Evolutionary conservation across 1,284 basidiomycete genomes (phyloP).

Genomic region (Cryptococcus amylolentus): DNA sequence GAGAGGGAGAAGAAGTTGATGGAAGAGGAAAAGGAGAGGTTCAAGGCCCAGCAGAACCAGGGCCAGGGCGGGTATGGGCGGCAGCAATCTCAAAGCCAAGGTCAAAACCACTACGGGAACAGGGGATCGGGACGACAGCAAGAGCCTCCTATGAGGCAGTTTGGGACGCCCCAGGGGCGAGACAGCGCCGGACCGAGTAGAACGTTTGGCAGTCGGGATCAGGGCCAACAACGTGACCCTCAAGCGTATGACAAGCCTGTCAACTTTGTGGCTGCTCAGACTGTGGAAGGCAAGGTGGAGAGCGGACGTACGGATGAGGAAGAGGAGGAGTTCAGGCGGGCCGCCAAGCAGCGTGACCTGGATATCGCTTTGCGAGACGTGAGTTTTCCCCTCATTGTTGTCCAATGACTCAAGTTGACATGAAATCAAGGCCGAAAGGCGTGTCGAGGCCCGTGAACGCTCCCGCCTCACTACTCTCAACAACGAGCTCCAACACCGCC

Average conservation of each 20-base stretch:
- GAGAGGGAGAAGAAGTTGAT: constrained; percentile 78
- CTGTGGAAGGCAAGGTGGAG: constrained; percentile 46
- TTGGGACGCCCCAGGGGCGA: constrained; percentile 3
- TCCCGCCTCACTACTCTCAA: constrained; percentile 69
- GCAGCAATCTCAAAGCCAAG: constrained; percentile 2
- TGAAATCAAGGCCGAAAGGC: constrained; percentile 51
- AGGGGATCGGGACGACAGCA: constrained; percentile 8
- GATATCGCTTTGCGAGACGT: constrained; percentile 80
- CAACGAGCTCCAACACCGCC: constrained; percentile 65
- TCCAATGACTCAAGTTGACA: not conserved
- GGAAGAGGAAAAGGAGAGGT: constrained; percentile 52
- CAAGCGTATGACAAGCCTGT: constrained; percentile 74
- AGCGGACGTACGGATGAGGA: constrained; percentile 75
- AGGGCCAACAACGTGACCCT: constrained; percentile 53
- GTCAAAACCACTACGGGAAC: constrained; percentile 26
- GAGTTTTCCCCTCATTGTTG: constrained; percentile 42
- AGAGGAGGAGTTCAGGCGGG: constrained; percentile 70
- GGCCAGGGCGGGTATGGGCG: not conserved
- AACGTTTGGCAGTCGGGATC: constrained; percentile 7
- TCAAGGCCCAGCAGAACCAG: constrained; percentile 20
- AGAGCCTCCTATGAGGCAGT: constrained; percentile 12
- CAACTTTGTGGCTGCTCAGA: constrained; percentile 70
- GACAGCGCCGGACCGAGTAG: constrained; percentile 1
- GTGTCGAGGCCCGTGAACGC: constrained; percentile 71
- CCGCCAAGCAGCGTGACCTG: constrained; percentile 67